Base-by-base conservation (phyloP, 1,139 yeast genomes). In the Geotrichum klebahnii region DNA sequence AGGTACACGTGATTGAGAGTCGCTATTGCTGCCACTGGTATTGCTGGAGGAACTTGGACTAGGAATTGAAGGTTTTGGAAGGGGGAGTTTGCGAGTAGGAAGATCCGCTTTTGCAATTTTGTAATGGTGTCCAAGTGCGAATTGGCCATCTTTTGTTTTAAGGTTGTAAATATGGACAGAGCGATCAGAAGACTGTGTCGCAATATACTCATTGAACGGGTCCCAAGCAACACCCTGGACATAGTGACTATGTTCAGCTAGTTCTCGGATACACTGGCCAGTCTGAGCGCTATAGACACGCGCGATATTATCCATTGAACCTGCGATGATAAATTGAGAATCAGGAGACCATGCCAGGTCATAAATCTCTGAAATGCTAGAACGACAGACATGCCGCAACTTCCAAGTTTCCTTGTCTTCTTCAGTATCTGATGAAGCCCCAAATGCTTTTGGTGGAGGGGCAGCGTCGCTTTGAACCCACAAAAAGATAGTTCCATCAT, bases 161-260 rank as follows among this genome's bases (percentile, higher is more conserved):
- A 79, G 62, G 20, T 72, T 67, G 61, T 85, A 86, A 4, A 92
- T 71, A 56, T 81, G 82, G 16, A 90, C 82, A 1, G 89, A 76
- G 53, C 96, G 71, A 67, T 94, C 98, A 2, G 96, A 95, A 22
- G 94, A 82, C 64, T 90, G 97, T 5, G 96, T 85, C 0, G 90
- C 88, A 17, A 92, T 67, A 59, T 68, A 88, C 60, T 83, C 80
- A 53, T 83, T 81, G 52, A 72, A 62, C 2, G 98, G 98, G 65
- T 92, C 98, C 97, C 97, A 92, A 0, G 84, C 76, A 3, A 92
- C 92, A 2, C 99, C 99, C 67, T 92, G 99, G 1, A 92, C 94
- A 61, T 87, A 90, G 63, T 90, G 97, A 34, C 72, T 71, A 65
- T 92, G 97, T 57, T 86, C 88, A 2, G 80, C 77, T 44, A 84